Evolutionary conservation across 148 eudicot genomes (phyloP), one percentile per base, ranked within the genome.

Genomic region (Persicaria maculosa): DNA sequence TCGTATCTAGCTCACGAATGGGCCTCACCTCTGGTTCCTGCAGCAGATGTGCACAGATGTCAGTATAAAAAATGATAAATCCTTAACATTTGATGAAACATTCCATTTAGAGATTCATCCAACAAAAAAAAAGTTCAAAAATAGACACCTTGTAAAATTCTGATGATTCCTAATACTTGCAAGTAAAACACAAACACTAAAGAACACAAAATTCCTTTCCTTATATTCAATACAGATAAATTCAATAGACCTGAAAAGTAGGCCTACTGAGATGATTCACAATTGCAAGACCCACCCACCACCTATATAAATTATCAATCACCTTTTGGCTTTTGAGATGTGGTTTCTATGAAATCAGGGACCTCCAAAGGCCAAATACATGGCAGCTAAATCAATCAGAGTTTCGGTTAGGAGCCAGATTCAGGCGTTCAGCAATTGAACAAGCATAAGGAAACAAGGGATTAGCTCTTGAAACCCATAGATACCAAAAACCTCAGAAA

Each of bases 11-110:
- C 78, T 90, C 91, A 54, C 65, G 73, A 74, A 94, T 78, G 22
- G 91, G 86, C 75, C 76, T 87, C 36, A 78, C 47, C 72, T 47
- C 77, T 46, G 87, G 90, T 53, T 88, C 88, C 98, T 93, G 87
- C 58, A 77, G 47, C 17, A 14, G 17, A 65, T 40, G 46, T 65
- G 46, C 70, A 65, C 9, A 40, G 9, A 12, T 40, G 6, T 62
- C 36, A 62, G n/a, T 9, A 59, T 22, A 22, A 14, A 15, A 40
- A 15, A 0, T 52, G 55, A 52, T 52, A 11, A 31, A 52, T 52
- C 55, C 17, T 52, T 52, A 52, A 62, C 17, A 62, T 25, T 12
- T 25, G n/a, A 36, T 36, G 44, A 62, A 31, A 11, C 9, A 12
- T 31, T 22, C 17, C 68, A 7, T 43, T 65, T 65, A 31, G 19